These are phyloP conservation scores for grape (Vitis vinifera) DNA, from an alignment of 164 flowering plant species.

Conservation along the genomic window ASM3070453v1 NC_081814.1:5787501-5788000, in stretches of 20 bases:
- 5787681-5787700: neutral
- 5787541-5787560: conserved; percentile 52
- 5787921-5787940: no score
- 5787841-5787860: no score
- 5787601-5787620: conserved; percentile 84
- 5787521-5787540: conserved; percentile 43
- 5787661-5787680: neutral
- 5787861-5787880: no score
- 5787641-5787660: conserved; percentile 34
- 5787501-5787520: neutral
- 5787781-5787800: neutral
- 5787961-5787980: no score
- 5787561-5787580: conserved; percentile 78
- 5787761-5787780: neutral
- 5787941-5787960: no score
- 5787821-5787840: no score
- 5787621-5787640: conserved; percentile 76
- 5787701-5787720: no score
- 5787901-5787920: no score
- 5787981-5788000: no score
- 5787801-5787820: neutral
- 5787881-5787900: no score
- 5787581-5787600: conserved; percentile 70
- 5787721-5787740: no score
- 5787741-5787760: no score